phyloP scores from a whole-genome alignment of 2,329 filamentous ascomycete species.

The Fusarium staphyleae region DNA sequence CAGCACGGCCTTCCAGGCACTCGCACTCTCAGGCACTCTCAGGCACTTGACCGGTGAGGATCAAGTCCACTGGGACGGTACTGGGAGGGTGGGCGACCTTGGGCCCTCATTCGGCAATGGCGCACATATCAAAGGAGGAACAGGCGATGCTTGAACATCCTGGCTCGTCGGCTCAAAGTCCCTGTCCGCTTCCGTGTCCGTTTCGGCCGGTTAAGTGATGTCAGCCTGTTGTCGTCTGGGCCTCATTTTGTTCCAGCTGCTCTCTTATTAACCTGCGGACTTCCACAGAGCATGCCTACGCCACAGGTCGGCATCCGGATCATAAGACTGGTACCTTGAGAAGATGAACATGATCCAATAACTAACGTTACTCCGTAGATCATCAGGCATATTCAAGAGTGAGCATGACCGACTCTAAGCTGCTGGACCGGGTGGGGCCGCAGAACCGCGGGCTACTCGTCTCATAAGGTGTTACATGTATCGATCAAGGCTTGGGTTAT shows the following conservation, averaged over 20 bases:
- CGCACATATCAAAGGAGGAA: conserved; percentile 18
- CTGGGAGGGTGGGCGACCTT: conserved; percentile 39
- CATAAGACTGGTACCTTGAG: conserved; percentile 8
- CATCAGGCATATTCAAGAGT: not conserved
- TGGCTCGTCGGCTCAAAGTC: not conserved
- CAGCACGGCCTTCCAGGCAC: conserved; percentile 15
- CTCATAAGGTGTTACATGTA: no score
- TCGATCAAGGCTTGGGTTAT: no score
- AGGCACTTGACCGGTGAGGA: conserved; percentile 32
- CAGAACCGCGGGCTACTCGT: no score
- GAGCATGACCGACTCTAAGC: not conserved
- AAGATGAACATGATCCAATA: conserved; percentile 3
- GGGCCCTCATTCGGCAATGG: conserved; percentile 47
- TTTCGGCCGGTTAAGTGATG: conserved; percentile 11
- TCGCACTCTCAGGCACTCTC: conserved; percentile 17
- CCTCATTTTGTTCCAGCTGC: conserved; percentile 23
- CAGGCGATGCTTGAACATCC: no score
- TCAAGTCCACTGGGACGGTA: conserved; percentile 33
- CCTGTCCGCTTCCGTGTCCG: not conserved
- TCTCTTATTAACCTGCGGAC: conserved; percentile 9
- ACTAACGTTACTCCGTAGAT: no score
- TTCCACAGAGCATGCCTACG: conserved; percentile 13
- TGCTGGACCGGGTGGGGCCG: no score
- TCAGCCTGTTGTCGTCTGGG: conserved; percentile 14
- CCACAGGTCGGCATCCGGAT: conserved; percentile 11